A percentile compares a stretch with the other conserved stretches of the same genome.
Conservation (phyloP, 176 grass and related monocot genomes). For the Themeda triandra region DNA sequence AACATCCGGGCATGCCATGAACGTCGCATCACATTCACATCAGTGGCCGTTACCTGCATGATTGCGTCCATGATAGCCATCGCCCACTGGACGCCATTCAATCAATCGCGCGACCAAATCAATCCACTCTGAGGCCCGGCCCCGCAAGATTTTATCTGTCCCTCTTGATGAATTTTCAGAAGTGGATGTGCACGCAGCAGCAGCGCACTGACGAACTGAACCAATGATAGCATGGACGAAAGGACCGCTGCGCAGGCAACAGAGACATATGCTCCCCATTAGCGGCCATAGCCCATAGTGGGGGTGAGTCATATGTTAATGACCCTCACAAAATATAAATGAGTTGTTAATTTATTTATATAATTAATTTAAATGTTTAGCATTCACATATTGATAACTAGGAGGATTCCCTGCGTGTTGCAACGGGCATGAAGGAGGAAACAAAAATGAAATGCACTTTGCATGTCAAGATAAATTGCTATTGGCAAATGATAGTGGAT, state of each 20-base stretch:
- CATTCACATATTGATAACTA: too few relatives aligned
- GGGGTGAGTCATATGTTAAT: too few relatives aligned
- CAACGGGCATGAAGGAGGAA: too few relatives aligned
- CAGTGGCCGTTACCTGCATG: conserved; percentile 28
- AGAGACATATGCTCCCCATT: conserved; percentile 22
- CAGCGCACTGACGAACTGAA: neutral
- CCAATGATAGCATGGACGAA: conserved; percentile 17
- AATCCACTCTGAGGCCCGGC: neutral
- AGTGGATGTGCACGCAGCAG: neutral
- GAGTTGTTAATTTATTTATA: too few relatives aligned
- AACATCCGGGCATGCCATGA: neutral
- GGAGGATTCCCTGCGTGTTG: too few relatives aligned
- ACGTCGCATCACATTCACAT: conserved; percentile 29
- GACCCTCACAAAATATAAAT: too few relatives aligned
- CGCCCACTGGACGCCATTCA: neutral
- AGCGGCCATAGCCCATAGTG: conserved; percentile 25
- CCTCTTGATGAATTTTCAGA: neutral
- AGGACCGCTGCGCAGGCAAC: conserved; percentile 37
- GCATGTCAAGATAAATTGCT: too few relatives aligned
- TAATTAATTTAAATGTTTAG: too few relatives aligned
- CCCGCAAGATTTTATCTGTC: neutral
- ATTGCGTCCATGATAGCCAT: conserved; percentile 3
- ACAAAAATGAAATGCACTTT: too few relatives aligned
- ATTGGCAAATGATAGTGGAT: too few relatives aligned
- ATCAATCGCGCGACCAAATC: too few relatives aligned